Conservation (phyloP, 257 asterid genomes). For the Paulownia fortunei region DNA sequence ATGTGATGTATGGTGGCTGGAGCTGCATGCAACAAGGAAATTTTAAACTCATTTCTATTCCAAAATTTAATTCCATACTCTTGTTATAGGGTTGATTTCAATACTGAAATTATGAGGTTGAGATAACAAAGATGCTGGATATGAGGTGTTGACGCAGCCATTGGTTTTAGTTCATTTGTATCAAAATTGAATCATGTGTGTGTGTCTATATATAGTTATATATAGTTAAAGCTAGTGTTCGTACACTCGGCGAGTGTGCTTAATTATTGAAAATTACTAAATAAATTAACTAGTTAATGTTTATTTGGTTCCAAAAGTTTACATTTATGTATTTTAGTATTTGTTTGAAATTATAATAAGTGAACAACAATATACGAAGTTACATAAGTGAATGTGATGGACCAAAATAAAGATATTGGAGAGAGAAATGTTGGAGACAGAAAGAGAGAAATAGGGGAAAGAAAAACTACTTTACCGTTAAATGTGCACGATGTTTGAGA, state of each 20-base stretch:
- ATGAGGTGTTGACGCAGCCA: neutral
- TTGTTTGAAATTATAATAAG: neutral
- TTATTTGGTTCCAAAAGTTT: neutral
- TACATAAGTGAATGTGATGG: too few species aligned
- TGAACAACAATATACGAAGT: neutral
- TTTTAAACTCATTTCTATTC: neutral
- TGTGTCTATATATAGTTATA: neutral
- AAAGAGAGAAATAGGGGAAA: too few species aligned
- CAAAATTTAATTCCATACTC: neutral
- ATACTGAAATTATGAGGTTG: neutral
- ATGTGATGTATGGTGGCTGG: neutral
- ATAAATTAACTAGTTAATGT: too few species aligned
- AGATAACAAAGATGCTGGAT: neutral
- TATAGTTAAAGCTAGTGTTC: too few species aligned
- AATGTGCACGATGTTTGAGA: too few species aligned
- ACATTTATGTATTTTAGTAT: neutral
- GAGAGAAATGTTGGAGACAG: too few species aligned
- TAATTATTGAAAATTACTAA: neutral
- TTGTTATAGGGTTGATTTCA: neutral
- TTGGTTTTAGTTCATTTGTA: neutral
- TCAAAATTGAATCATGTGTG: neutral
- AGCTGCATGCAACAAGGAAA: neutral
- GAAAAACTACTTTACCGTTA: too few species aligned
- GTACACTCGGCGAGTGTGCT: conserved; percentile 1
- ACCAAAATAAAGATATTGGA: conserved; percentile 1